phyloP scores from a whole-genome alignment of 2,329 filamentous ascomycete genomes.

The Rosellinia necatrix region DNA sequence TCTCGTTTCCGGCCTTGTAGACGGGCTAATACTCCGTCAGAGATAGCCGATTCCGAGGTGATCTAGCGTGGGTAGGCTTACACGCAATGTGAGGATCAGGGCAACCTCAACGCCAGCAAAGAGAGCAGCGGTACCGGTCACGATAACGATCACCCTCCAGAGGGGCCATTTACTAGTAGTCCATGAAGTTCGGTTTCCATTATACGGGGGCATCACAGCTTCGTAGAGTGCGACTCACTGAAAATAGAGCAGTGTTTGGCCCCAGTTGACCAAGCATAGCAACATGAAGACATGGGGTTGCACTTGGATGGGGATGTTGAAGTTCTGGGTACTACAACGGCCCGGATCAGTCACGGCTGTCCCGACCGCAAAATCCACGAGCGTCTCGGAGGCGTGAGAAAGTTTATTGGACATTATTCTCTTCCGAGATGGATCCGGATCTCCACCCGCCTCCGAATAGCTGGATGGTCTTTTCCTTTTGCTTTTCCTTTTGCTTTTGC shows the following conservation, averaged over 20 bases:
- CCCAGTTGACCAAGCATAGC: constrained; percentile 46
- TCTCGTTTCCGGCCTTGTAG: constrained; percentile 57
- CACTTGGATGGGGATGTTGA: constrained; percentile 50
- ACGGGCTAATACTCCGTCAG: constrained; percentile 47
- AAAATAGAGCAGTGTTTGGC: constrained; percentile 45
- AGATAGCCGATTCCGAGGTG: not conserved
- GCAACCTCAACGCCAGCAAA: constrained; percentile 60
- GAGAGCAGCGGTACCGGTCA: constrained; percentile 44
- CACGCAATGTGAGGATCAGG: constrained; percentile 61
- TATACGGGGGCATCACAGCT: too few species aligned
- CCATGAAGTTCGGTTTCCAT: not conserved
- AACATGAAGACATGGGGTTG: constrained; percentile 49
- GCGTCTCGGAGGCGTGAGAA: too few species aligned
- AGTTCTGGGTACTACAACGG: constrained; percentile 47
- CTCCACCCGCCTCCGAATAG: too few species aligned
- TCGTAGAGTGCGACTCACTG: constrained; percentile 28
- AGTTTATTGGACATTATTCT: too few species aligned
- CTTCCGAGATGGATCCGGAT: too few species aligned
- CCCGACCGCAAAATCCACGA: too few species aligned
- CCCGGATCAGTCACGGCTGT: too few species aligned
- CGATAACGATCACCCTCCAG: constrained; percentile 51
- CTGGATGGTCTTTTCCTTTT: too few species aligned
- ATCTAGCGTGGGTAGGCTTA: constrained; percentile 37
- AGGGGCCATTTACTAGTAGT: constrained; percentile 48
- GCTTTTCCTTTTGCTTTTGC: too few species aligned